Evolutionary conservation across 2,329 filamentous ascomycete genomes (phyloP), one percentile per base, ranked within the genome.

Genomic region (Colletotrichum brevisporum): DNA sequence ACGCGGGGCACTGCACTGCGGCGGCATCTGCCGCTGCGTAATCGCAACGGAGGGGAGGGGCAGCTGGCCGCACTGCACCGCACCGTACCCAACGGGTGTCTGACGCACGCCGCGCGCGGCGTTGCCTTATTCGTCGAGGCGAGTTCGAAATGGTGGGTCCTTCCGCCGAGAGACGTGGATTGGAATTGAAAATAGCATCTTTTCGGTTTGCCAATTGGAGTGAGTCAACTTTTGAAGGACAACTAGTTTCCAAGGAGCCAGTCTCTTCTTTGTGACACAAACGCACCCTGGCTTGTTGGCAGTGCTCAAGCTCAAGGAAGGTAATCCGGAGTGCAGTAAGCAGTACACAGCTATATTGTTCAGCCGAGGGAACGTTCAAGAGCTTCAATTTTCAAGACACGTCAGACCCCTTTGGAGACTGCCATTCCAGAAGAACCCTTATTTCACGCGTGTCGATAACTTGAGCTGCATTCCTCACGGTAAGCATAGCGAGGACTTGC

Each of bases 1-100:
- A 69, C 68, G 68, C 69, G 69, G 69, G 69, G 69, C 66, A 71
- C 24, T 31, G 69, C 66, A 71, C 24, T 31, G 45, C 53, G 57
- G 43, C 63, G 56, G 67, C 63, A 70, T 57, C 41, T 68, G 63
- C 67, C 62, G 31, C 31, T 9, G 31, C 31, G 31, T 10, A 36
- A 36, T 8, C 10, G 31, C 9, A 36, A 10, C 31, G 66, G 48
- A 69, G 54, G 66, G 66, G 48, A 69, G 54, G 66, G 66, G 66
- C 54, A 59, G 43, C 57, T 31, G 48, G 6, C 31, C 31, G 31
- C 31, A 36, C 31, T 10, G 31, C 10, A 36, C 31, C 31, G 31
- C 10, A 36, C 31, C 31, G 8, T 9, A 36, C 43, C 47, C 48
- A 31, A 53, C 47, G 39, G 36, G 53, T 58, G 50, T 43, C 58